A percentile compares a stretch with the other conserved stretches of the same genome.
These are phyloP conservation scores for Heterobasidion occidentale DNA, from an alignment of 1,284 basidiomycete species.

Conservation along the genomic window DNA sequence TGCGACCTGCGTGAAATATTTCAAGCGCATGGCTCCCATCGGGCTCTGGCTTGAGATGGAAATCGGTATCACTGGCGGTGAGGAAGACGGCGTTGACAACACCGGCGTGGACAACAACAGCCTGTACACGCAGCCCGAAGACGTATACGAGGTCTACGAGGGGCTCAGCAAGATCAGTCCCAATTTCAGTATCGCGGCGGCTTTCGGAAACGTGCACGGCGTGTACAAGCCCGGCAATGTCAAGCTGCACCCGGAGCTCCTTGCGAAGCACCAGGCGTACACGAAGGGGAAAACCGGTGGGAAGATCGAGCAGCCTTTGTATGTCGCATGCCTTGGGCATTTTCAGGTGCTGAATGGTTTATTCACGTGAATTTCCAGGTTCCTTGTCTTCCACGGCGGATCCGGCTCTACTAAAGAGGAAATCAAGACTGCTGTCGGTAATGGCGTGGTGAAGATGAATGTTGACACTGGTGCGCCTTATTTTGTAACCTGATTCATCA, in stretches of 20 bases:
- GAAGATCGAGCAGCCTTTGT: conserved; percentile 75
- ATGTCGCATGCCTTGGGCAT: conserved; percentile 21
- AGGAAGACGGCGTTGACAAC: conserved; percentile 99
- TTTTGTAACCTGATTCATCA: not conserved
- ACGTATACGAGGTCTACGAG: conserved; percentile 88
- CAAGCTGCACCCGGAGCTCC: conserved; percentile 84
- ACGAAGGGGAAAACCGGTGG: conserved; percentile 67
- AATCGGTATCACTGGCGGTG: conserved; percentile 99
- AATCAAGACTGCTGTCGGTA: conserved; percentile 85
- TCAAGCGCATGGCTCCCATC: conserved; percentile 90
- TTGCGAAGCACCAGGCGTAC: conserved; percentile 87
- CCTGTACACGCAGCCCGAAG: conserved; percentile 97
- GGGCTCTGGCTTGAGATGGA: conserved; percentile 99
- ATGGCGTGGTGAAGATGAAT: conserved; percentile 98
- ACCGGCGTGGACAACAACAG: conserved; percentile 89
- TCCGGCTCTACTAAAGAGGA: conserved; percentile 97
- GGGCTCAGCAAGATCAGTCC: conserved; percentile 82
- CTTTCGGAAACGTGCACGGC: conserved; percentile 96
- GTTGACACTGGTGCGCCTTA: conserved; percentile 67
- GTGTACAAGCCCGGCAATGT: conserved; percentile 96
- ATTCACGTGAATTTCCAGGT: conserved; percentile 36
- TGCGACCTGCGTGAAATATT: conserved; percentile 89
- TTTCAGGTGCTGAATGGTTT: not conserved
- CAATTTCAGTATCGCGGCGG: conserved; percentile 95
- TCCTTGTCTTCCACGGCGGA: conserved; percentile 99